These are phyloP conservation scores for Fraxinus baroniana DNA, from an alignment of 305 asterid species.

Conservation along the genomic window DNA sequence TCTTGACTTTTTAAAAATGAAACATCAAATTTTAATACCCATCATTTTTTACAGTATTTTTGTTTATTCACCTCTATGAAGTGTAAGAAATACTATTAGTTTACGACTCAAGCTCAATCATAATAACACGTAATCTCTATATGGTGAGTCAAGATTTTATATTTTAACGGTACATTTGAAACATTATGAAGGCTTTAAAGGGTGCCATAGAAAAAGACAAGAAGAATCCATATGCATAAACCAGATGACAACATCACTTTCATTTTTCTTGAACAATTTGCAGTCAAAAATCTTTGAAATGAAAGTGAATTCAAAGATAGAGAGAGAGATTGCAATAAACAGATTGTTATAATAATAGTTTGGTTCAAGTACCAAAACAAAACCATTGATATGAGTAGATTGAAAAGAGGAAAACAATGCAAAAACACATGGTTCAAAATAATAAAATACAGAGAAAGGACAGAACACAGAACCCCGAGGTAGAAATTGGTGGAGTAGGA, in stretches of 20 bases:
- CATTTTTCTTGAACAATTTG: neutral
- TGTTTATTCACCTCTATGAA: neutral
- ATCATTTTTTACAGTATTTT: neutral
- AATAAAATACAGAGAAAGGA: constrained; percentile 35
- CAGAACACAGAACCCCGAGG: constrained; percentile 76
- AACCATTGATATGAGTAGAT: constrained; percentile 44
- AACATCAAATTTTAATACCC: no score
- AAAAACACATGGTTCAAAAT: constrained; percentile 57
- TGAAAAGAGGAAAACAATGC: constrained; percentile 69
- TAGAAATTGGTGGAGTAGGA: constrained; percentile 42
- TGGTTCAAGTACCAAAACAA: constrained; percentile 55
- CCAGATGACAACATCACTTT: neutral
- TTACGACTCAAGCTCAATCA: neutral
- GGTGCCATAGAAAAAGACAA: neutral
- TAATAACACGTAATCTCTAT: neutral
- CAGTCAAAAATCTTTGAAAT: neutral
- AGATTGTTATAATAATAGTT: neutral
- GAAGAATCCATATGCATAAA: neutral
- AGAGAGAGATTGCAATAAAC: neutral
- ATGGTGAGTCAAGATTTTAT: neutral
- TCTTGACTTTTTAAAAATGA: no score
- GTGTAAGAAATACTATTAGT: neutral
- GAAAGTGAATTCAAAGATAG: neutral
- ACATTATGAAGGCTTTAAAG: neutral
- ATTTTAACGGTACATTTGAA: neutral